phyloP scores from a whole-genome alignment of 1,139 yeast species.

The Sugiyamaella pinicola region DNA sequence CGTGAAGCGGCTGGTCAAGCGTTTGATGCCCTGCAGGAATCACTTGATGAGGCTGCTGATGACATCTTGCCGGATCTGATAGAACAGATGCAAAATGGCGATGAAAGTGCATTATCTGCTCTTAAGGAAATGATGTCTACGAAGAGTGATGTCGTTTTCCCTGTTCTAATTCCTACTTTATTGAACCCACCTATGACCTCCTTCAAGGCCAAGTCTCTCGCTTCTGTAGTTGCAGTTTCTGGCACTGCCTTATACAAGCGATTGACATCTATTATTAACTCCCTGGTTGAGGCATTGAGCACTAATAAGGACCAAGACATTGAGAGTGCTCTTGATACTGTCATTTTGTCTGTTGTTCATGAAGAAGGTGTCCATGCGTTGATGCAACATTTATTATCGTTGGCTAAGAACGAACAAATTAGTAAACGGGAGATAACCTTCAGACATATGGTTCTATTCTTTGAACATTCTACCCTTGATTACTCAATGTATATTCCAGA shows the following conservation, averaged over 20 bases:
- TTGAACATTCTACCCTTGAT: slow-evolving; percentile 64
- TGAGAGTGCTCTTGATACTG: slow-evolving; percentile 62
- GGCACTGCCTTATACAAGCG: slow-evolving; percentile 80
- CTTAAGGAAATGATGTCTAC: slow-evolving; percentile 91
- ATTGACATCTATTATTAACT: slow-evolving; percentile 67
- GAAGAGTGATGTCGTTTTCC: slow-evolving; percentile 89
- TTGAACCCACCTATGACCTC: slow-evolving; percentile 79
- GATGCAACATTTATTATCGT: slow-evolving; percentile 74
- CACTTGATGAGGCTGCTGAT: slow-evolving; percentile 84
- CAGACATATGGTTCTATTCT: slow-evolving; percentile 71
- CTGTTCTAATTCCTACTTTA: slow-evolving; percentile 84
- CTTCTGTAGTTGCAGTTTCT: slow-evolving; percentile 88
- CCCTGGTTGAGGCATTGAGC: slow-evolving; percentile 60
- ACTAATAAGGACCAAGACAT: slow-evolving; percentile 45
- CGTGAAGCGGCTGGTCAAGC: slow-evolving; percentile 91
- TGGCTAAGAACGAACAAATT: slow-evolving; percentile 76
- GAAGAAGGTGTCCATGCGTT: slow-evolving; percentile 85
- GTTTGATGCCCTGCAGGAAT: slow-evolving; percentile 81
- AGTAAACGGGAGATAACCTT: slow-evolving; percentile 67
- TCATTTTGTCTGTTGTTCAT: slow-evolving; percentile 69
- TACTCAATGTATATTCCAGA: slow-evolving; percentile 75
- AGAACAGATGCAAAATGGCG: slow-evolving; percentile 64
- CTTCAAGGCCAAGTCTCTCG: slow-evolving; percentile 83
- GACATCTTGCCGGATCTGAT: slow-evolving; percentile 84
- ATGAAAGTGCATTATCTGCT: slow-evolving; percentile 81